These are phyloP conservation scores for Fusarium camptoceras DNA, from an alignment of 2,329 filamentous ascomycete species.

Conservation along the genomic window DNA sequence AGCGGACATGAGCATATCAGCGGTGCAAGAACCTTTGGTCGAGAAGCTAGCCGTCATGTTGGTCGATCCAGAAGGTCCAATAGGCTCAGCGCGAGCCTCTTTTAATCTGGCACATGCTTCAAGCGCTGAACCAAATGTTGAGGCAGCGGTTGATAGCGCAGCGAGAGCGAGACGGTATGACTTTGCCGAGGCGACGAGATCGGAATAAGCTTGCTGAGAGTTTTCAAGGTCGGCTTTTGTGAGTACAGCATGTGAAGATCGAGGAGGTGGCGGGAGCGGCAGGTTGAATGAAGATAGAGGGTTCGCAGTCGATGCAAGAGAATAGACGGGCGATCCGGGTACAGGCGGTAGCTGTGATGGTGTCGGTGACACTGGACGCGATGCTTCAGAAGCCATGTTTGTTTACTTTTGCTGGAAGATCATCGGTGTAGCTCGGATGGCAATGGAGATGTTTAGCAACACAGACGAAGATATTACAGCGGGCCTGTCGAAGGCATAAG, in stretches of 20 bases:
- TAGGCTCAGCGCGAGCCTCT: slow-evolving; percentile 71
- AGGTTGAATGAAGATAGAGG: slow-evolving; percentile 69
- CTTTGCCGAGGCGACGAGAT: slow-evolving; percentile 72
- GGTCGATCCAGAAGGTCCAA: slow-evolving; percentile 54
- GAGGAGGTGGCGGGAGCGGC: slow-evolving; percentile 70
- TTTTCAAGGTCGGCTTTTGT: slow-evolving; percentile 72
- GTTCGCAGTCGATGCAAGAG: slow-evolving; percentile 71
- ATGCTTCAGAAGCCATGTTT: slow-evolving; percentile 51
- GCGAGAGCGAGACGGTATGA: slow-evolving; percentile 72
- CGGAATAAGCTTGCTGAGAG: slow-evolving; percentile 72
- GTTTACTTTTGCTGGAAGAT: slow-evolving; percentile 26
- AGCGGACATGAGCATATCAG: slow-evolving; percentile 70
- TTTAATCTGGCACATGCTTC: slow-evolving; percentile 76
- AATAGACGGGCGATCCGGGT: slow-evolving; percentile 73
- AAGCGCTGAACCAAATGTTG: slow-evolving; percentile 72
- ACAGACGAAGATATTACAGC: slow-evolving; percentile 19
- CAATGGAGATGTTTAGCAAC: neutral
- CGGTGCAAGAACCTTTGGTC: slow-evolving; percentile 66
- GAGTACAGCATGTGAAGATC: slow-evolving; percentile 68
- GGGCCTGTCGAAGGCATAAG: neutral
- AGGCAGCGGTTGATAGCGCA: slow-evolving; percentile 69
- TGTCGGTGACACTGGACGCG: slow-evolving; percentile 61
- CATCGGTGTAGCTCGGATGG: slow-evolving; percentile 25
- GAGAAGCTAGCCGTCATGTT: slow-evolving; percentile 62
- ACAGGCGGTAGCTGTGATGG: slow-evolving; percentile 69